Base-by-base conservation (phyloP, 2,329 filamentous ascomycete species). In the Tolypocladium cylindrosporum region DNA sequence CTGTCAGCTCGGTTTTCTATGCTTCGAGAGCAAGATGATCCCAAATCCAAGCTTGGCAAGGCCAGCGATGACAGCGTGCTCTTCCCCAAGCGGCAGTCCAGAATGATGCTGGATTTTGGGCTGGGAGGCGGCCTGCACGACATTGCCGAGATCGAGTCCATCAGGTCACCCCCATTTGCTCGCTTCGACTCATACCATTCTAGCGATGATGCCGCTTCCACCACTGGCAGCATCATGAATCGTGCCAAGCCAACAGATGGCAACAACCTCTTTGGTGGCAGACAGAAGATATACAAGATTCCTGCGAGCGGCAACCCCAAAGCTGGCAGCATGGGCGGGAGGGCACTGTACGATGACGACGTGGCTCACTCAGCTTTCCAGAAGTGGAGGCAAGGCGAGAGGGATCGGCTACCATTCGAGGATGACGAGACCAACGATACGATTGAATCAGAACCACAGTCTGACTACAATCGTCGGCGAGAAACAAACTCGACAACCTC, bases 1-100 rank as follows among this genome's bases (percentile, higher is more conserved):
- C 80, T 99, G 5, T 97, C 93, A 0, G 91, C 92, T 14, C 86
- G 94, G 8, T 99, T 99, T 72, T 97, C 93, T 65, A 97, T 97
- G 93, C 77, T 97, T 39, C 81, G 91, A 66, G 93, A 97, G 72
- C 93, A 97, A 71, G 92, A 97, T 70, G 91, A 97, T 67, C 93
- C 93, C 1, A 87, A 79, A 61, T 93, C 91, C 2, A 89, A 91
- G 70, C 81, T 97, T 39, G 93, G 93, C 59, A 97, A 97, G 72
- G 93, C 93, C 19, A 94, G 89, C 72, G 93, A 97, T 69, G 93
- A 97, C 72, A 97, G 92, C 64, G 92, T 97, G 3, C 75, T 97
- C 24, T 89, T 85, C 62, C 89, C 89, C 4, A 92, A 90, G 67
- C 83, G 91, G 57, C 87, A 89, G 62, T 96, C 92, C 0, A 84